These are phyloP conservation scores for Jaltomata sinuosa DNA, from an alignment of 257 asterid genomes.

Conservation along the genomic window DNA sequence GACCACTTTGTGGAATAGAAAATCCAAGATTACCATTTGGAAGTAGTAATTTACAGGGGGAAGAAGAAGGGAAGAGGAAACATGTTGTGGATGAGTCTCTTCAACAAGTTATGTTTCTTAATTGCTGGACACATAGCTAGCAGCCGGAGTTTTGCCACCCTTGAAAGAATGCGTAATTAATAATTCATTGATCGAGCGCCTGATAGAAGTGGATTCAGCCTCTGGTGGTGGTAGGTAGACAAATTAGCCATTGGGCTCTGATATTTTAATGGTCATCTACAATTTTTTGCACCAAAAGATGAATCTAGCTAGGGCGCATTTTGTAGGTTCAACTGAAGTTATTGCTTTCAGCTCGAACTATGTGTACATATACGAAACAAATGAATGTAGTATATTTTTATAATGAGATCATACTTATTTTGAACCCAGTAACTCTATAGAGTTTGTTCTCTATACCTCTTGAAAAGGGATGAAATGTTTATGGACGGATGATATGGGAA, in stretches of 20 bases:
- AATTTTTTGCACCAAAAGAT: not conserved
- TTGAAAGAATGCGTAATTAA: not conserved
- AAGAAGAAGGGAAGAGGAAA: not conserved
- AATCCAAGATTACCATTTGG: not conserved
- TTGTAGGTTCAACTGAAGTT: not conserved
- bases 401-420: not conserved
- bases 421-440: not conserved
- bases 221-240: not conserved
- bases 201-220: not conserved
- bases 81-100: slow-evolving; percentile 13
- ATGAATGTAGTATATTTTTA: no score
- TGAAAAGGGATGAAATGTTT: not conserved
- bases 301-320: not conserved
- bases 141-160: not conserved
- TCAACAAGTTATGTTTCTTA: slow-evolving; percentile 15
- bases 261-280: not conserved
- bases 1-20: not conserved
- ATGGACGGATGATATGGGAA: not conserved
- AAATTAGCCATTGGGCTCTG: not conserved
- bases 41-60: not conserved
- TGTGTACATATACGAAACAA: not conserved
- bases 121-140: slow-evolving; percentile 16
- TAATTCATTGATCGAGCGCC: not conserved
- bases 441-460: not conserved
- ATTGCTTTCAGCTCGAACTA: not conserved